Evolutionary conservation across 2,329 filamentous ascomycete genomes (phyloP).

Genomic region (Colletotrichum siamense): DNA sequence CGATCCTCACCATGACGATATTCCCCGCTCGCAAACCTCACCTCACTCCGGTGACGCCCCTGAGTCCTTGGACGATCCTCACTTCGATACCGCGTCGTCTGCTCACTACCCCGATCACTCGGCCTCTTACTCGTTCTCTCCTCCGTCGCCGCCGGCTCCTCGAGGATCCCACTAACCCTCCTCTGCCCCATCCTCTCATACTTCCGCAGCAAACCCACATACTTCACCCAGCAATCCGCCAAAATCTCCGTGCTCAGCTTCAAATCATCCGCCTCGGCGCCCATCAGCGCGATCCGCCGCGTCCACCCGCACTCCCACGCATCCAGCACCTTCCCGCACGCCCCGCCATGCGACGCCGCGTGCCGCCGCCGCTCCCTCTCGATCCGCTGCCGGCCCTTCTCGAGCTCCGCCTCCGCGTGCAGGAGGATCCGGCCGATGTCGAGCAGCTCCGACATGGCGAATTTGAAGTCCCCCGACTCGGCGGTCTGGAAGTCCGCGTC

Average conservation of each 20-base stretch:
- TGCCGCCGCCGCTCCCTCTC: not conserved
- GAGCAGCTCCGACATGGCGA: constrained; percentile 1
- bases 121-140: not conserved
- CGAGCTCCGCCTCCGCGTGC: not conserved
- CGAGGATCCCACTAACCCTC: not conserved
- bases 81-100: not conserved
- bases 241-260: constrained; percentile 4
- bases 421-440: constrained; percentile 10
- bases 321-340: not conserved
- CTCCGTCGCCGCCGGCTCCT: not conserved
- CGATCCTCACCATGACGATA: not conserved
- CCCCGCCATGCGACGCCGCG: not conserved
- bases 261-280: not conserved
- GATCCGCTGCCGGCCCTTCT: not conserved
- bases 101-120: not conserved
- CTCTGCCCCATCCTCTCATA: constrained; percentile 8
- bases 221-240: constrained; percentile 10
- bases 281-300: not conserved
- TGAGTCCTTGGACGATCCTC: not conserved
- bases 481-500: not conserved
- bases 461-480: not conserved
- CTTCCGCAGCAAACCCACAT: constrained; percentile 7
- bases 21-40: not conserved
- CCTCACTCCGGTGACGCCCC: not conserved
- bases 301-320: constrained; percentile 5